These are phyloP conservation scores for Neocucurbitaria cava DNA, from an alignment of 2,329 filamentous ascomycete genomes.

Conservation along the genomic window DNA sequence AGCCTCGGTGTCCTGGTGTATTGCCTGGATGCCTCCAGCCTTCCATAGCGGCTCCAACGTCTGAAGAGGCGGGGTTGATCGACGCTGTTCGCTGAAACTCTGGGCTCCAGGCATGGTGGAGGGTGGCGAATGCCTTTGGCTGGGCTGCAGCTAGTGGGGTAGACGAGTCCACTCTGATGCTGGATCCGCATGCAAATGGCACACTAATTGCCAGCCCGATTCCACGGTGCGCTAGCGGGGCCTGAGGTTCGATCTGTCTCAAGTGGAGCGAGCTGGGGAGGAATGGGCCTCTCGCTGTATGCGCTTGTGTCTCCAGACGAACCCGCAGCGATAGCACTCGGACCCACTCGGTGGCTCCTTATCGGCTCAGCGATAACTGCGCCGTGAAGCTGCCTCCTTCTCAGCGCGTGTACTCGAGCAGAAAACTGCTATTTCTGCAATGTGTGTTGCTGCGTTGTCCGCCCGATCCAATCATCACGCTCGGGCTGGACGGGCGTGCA, in stretches of 20 bases:
- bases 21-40: not conserved
- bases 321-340: not conserved
- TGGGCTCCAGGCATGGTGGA: constrained; percentile 16
- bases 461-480: constrained; percentile 25
- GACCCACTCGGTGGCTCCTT: constrained; percentile 20
- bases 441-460: constrained; percentile 17
- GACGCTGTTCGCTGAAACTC: constrained; percentile 22
- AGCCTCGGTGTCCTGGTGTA: not conserved
- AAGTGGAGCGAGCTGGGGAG: constrained; percentile 8
- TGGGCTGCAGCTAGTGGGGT: constrained; percentile 23
- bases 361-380: constrained; percentile 12
- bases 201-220: constrained; percentile 31
- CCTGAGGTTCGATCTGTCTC: constrained; percentile 9
- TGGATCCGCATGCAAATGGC: constrained; percentile 30
- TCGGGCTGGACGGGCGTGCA: constrained; percentile 33
- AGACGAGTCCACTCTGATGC: constrained; percentile 14
- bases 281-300: not conserved
- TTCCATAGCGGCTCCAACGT: constrained; percentile 16
- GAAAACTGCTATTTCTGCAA: constrained; percentile 10
- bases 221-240: constrained; percentile 28
- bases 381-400: constrained; percentile 11
- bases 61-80: constrained; percentile 30
- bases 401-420: constrained; percentile 11
- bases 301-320: not conserved
- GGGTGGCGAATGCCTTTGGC: constrained; percentile 25